phyloP scores from a whole-genome alignment of 1,284 basidiomycete genomes.

The Peniophora sp. region DNA sequence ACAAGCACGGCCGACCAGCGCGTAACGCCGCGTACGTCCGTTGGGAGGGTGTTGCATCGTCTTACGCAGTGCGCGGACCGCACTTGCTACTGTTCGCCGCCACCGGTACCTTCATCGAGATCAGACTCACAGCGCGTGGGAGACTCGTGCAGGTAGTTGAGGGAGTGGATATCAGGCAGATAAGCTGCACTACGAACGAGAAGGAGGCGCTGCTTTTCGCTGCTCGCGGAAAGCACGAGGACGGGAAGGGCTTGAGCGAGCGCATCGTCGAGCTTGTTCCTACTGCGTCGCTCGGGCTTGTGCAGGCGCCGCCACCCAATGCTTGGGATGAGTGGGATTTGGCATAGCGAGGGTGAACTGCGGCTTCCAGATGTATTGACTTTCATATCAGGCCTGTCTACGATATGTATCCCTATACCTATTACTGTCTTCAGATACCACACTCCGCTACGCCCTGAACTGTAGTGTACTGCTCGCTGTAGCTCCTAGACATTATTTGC shows the following conservation, averaged over 20 bases:
- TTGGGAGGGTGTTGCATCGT: constrained; percentile 62
- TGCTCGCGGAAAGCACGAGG: constrained; percentile 48
- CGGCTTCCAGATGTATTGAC: too few species aligned
- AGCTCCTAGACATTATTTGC: too few species aligned
- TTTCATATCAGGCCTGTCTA: too few species aligned
- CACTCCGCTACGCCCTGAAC: not conserved
- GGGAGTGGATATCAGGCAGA: constrained; percentile 53
- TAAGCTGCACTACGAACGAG: constrained; percentile 32
- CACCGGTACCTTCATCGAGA: constrained; percentile 52
- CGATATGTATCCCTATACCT: not conserved
- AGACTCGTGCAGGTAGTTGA: constrained; percentile 70
- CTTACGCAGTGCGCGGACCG: constrained; percentile 49
- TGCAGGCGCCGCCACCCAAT: constrained; percentile 23
- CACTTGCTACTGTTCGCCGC: constrained; percentile 65
- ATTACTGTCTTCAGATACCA: constrained; percentile 1
- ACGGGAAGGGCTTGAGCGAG: constrained; percentile 47
- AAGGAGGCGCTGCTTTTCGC: constrained; percentile 49
- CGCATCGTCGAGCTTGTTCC: constrained; percentile 61
- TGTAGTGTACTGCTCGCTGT: too few species aligned
- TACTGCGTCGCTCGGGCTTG: constrained; percentile 44
- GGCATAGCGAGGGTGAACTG: constrained; percentile 12
- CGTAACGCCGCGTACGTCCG: constrained; percentile 57
- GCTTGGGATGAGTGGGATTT: constrained; percentile 73
- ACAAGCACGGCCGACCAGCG: constrained; percentile 54
- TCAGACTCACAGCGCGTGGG: constrained; percentile 54